Evolutionary conservation across 2,329 filamentous ascomycete genomes (phyloP), one percentile per base, ranked within the genome.

Genomic region (Blastomyces emzantsi): DNA sequence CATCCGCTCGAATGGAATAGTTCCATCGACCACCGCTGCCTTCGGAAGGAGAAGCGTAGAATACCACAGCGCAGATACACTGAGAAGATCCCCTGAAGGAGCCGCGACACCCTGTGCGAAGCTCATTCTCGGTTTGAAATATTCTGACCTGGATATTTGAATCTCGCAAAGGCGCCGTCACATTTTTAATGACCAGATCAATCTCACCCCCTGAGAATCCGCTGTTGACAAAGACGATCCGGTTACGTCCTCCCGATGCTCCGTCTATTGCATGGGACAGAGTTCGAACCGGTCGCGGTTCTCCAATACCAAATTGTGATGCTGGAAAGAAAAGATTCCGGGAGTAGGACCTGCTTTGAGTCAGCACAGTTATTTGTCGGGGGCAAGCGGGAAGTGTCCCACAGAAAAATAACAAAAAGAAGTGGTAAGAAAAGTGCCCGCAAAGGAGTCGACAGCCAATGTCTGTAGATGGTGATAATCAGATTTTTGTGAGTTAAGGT

Each of bases 301-400:
- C 73, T 55, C 87, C 89, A 67, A 96, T 86, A 55, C 92, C 92
- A 70, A 83, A 96, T 2, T 82, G 78, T 0, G 89, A 88, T 1
- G 90, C 88, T 0, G 90, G 88, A 3, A 92, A 84, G 70, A 96
- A 93, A 66, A 96, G 84, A 73, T 92, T 92, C 69, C 90, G 87
- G 19, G 90, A 88, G 73, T 89, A 93, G 62, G 79, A 78, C 57
- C 83, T 82, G 77, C 77, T 19, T 45, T 45, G 43, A 45, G 43
- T 45, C 15, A 45, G 43, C 43, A n/a, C 15, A 45, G 15, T 45
- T 45, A 45, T 19, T 45, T 45, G 43, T 8, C 43, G 15, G 43
- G 43, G 19, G 43, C 28, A n/a, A n/a, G 43, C 19, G 15, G 19
- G 43, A 19, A n/a, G 43, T n/a, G 15, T 45, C 6, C 1, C 62